Evolutionary conservation across 176 grass and related monocot species (phyloP).

Genomic region (Areca catechu): DNA sequence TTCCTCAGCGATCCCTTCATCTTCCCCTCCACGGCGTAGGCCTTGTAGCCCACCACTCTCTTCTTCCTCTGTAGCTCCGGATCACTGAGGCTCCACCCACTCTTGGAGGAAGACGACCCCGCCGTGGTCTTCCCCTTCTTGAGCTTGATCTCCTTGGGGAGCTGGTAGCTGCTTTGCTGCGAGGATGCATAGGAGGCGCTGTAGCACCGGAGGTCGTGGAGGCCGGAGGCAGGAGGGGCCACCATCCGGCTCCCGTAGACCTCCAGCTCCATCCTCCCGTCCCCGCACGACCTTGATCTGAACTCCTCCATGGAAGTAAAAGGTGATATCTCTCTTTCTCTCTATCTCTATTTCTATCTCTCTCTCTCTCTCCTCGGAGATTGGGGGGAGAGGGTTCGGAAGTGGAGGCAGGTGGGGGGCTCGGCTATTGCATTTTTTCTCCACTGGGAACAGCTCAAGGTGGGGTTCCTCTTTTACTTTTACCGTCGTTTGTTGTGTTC

Average conservation of each 20-base stretch:
- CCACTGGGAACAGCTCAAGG: no score
- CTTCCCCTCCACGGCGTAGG: conserved; percentile 64
- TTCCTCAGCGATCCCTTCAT: conserved; percentile 51
- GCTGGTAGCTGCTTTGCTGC: background rate
- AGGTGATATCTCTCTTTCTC: background rate
- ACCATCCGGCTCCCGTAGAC: conserved; percentile 5
- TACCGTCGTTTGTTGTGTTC: no score
- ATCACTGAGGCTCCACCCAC: conserved; percentile 33
- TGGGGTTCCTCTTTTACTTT: no score
- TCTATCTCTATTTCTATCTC: no score
- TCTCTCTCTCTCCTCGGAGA: no score
- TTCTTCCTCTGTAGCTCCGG: conserved; percentile 82
- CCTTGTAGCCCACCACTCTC: conserved; percentile 74
- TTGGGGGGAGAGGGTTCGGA: no score
- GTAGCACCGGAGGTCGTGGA: conserved; percentile 36
- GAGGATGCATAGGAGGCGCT: conserved; percentile 55
- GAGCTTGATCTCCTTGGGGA: conserved; percentile 2
- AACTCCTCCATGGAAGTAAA: conserved; percentile 16
- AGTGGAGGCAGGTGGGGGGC: no score
- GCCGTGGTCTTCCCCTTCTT: conserved; percentile 21
- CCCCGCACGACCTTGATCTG: conserved; percentile 9
- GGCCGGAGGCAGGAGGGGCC: background rate
- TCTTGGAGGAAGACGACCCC: conserved; percentile 29
- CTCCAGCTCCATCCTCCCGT: conserved; percentile 22
- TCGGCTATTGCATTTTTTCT: no score